These are phyloP conservation scores for Suhomyces kunorum DNA, from an alignment of 1,139 yeast species.

Conservation along the genomic window DNA sequence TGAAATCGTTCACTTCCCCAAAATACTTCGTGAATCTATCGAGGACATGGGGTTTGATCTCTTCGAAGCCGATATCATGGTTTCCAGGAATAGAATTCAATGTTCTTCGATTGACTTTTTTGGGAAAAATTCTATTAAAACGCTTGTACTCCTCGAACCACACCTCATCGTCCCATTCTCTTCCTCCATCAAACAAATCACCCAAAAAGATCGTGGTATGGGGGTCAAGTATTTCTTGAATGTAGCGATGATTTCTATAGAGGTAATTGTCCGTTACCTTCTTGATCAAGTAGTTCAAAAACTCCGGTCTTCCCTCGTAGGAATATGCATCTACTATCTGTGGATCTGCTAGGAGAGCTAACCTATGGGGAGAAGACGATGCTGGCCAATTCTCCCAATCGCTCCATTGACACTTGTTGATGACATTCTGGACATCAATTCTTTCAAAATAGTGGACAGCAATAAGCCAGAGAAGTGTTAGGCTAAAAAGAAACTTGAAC, in stretches of 20 bases:
- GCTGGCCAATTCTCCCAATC: slow-evolving; percentile 60
- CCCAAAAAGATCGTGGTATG: slow-evolving; percentile 81
- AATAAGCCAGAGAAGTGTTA: slow-evolving; percentile 29
- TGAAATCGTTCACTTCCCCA: slow-evolving; percentile 64
- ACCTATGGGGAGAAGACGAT: slow-evolving; percentile 49
- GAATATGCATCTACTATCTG: slow-evolving; percentile 83
- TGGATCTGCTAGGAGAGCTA: slow-evolving; percentile 86
- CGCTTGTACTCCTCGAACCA: slow-evolving; percentile 79
- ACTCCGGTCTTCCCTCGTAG: slow-evolving; percentile 56
- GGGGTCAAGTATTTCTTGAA: slow-evolving; percentile 65
- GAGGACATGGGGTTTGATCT: slow-evolving; percentile 52
- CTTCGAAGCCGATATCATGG: slow-evolving; percentile 93
- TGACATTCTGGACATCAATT: slow-evolving; percentile 48
- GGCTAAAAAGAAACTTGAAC: slow-evolving; percentile 1
- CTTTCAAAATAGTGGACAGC: slow-evolving; percentile 64
- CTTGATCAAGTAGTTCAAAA: slow-evolving; percentile 48
- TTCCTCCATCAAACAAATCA: slow-evolving; percentile 92
- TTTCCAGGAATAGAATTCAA: slow-evolving; percentile 80
- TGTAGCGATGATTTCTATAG: slow-evolving; percentile 68
- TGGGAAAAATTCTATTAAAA: slow-evolving; percentile 63
- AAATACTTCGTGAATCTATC: slow-evolving; percentile 69
- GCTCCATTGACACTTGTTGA: slow-evolving; percentile 61
- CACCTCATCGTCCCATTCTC: slow-evolving; percentile 66
- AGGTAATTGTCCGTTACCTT: slow-evolving; percentile 72
- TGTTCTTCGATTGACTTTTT: slow-evolving; percentile 48